These are phyloP conservation scores for Podospora sp. DNA, from an alignment of 495 filamentous ascomycete species.

Conservation along the genomic window DNA sequence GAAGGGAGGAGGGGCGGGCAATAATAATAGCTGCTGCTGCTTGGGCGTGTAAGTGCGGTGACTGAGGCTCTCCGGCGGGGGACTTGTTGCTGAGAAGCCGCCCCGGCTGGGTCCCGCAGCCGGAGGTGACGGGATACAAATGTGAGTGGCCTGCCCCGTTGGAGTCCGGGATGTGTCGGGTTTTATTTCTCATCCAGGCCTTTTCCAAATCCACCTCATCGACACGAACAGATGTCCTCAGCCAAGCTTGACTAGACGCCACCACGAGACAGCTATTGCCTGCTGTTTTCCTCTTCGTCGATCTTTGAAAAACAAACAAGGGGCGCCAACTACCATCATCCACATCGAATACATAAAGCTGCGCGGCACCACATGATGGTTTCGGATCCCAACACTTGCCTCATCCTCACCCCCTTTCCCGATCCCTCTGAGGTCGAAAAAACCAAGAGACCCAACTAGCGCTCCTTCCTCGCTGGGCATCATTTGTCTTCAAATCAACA, in stretches of 20 bases:
- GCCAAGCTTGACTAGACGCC: background rate
- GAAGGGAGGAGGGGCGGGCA: background rate
- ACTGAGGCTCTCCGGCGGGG: background rate
- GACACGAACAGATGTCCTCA: background rate
- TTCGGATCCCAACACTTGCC: constrained; percentile 1
- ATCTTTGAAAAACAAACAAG: background rate
- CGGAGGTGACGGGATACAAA: constrained; percentile 4
- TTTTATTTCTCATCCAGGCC: background rate
- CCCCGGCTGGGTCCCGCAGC: background rate
- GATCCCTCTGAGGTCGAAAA: constrained; percentile 16
- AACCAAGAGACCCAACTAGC: background rate
- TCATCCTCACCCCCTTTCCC: constrained; percentile 13
- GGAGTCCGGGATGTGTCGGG: background rate
- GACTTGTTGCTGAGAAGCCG: background rate
- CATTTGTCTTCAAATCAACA: background rate
- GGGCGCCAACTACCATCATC: background rate
- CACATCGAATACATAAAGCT: background rate
- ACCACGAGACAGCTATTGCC: background rate
- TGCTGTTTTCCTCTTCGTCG: background rate
- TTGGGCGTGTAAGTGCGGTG: background rate
- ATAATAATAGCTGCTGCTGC: background rate
- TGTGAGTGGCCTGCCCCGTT: background rate
- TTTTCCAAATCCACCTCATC: background rate
- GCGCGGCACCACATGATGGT: constrained; percentile 12
- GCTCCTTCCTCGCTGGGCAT: background rate